phyloP scores from a whole-genome alignment of 768 basidiomycete genomes.

The Podaxis sp. region DNA sequence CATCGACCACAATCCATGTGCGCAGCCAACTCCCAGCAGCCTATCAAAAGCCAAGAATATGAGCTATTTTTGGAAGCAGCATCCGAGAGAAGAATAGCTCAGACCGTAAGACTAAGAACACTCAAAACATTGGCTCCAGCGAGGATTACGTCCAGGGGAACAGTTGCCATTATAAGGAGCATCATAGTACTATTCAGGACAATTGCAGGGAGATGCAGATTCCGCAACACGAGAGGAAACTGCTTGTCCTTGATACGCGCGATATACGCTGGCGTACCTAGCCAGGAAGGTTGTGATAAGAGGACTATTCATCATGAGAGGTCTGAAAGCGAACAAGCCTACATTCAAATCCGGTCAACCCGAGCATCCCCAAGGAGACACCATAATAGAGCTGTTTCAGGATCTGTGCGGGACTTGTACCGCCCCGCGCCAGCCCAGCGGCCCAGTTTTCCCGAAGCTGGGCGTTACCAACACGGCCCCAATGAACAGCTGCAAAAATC shows the following conservation, averaged over 20 bases:
- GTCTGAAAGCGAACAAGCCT: slow-evolving; percentile 9
- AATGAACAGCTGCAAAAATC: slow-evolving; percentile 44
- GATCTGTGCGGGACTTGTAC: slow-evolving; percentile 26
- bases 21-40: slow-evolving; percentile 59
- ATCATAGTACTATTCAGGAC: slow-evolving; percentile 52
- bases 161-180: slow-evolving; percentile 52
- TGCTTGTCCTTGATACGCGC: slow-evolving; percentile 51
- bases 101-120: slow-evolving; percentile 52
- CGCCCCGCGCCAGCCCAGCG: slow-evolving; percentile 23
- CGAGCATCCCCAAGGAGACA: slow-evolving; percentile 66
- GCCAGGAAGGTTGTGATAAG: background rate
- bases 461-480: slow-evolving; percentile 42
- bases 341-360: slow-evolving; percentile 73
- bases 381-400: slow-evolving; percentile 56
- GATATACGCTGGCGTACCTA: slow-evolving; percentile 62
- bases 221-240: slow-evolving; percentile 59
- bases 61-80: background rate
- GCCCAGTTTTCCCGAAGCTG: slow-evolving; percentile 57
- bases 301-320: background rate
- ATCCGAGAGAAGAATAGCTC: slow-evolving; percentile 1
- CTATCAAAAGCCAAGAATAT: slow-evolving; percentile 23
- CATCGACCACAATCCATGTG: slow-evolving; percentile 60
- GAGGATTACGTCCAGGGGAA: slow-evolving; percentile 47
- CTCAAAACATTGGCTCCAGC: slow-evolving; percentile 59
- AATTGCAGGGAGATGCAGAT: slow-evolving; percentile 58